Conservation (phyloP, 2,329 filamentous ascomycete genomes). For the Canariomyces notabilis region DNA sequence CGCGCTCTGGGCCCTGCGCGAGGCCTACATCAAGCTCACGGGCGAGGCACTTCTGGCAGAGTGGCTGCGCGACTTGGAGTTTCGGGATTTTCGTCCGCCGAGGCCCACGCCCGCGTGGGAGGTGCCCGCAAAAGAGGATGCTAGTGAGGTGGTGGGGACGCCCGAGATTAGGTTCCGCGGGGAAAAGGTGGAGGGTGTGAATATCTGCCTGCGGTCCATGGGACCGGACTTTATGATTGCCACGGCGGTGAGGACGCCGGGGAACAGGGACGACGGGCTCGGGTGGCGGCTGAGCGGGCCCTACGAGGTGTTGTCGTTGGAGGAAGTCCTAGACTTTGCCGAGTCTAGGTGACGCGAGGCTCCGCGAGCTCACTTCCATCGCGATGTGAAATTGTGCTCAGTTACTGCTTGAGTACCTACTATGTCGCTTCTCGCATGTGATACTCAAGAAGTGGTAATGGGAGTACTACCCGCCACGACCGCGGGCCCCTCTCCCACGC, state of each 20-base stretch:
- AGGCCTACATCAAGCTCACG: slow-evolving; percentile 79
- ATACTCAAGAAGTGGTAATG: too few species aligned
- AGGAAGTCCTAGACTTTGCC: slow-evolving; percentile 42
- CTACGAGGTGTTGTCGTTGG: slow-evolving; percentile 40
- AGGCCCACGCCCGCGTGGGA: slow-evolving; percentile 25
- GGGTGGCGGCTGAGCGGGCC: slow-evolving; percentile 36
- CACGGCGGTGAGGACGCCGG: slow-evolving; percentile 43
- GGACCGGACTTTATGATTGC: slow-evolving; percentile 51
- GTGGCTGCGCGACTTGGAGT: slow-evolving; percentile 68
- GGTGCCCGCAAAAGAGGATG: slow-evolving; percentile 19
- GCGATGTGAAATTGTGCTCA: too few species aligned
- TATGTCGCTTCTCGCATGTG: too few species aligned
- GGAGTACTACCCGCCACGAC: neutral
- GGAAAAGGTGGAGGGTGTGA: slow-evolving; percentile 36
- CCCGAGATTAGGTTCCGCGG: slow-evolving; percentile 39
- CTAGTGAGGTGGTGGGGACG: slow-evolving; percentile 31
- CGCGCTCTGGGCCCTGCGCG: slow-evolving; percentile 71
- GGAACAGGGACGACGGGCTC: slow-evolving; percentile 34
- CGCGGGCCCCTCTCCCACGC: neutral
- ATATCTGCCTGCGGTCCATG: slow-evolving; percentile 40
- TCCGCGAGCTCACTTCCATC: too few species aligned
- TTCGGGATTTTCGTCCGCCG: slow-evolving; percentile 58
- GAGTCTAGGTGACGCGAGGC: slow-evolving; percentile 33
- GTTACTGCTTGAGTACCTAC: too few species aligned
- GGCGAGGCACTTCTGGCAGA: slow-evolving; percentile 69